Percentiles rank a stretch among this genome's conserved stretches.
These are phyloP conservation scores for Piromyces finnis DNA, from an alignment of 192 early-diverging fungal genomes.

Conservation along the genomic window DNA sequence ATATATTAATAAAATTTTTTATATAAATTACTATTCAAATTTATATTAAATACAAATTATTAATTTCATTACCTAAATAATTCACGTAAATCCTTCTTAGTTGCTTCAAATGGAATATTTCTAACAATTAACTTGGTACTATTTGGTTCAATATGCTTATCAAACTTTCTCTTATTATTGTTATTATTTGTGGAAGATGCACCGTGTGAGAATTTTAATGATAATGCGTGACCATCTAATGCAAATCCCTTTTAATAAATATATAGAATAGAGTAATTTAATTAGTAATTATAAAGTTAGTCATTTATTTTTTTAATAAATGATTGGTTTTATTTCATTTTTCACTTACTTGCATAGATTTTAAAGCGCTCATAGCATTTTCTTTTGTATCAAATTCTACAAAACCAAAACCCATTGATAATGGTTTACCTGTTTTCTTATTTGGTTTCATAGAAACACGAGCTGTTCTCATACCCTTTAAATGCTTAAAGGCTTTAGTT, in stretches of 20 bases:
- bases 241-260: constrained; percentile 28
- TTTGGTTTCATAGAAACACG: constrained; percentile 71
- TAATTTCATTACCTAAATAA: constrained; percentile 47
- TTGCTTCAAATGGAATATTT: constrained; percentile 94
- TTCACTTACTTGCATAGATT: constrained; percentile 55
- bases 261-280: too few relatives aligned
- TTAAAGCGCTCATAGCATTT: constrained; percentile 65
- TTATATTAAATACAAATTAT: too few relatives aligned
- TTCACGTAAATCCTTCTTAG: constrained; percentile 79
- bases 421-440: constrained; percentile 54
- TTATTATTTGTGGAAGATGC: constrained; percentile 19
- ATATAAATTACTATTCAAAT: too few relatives aligned
- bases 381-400: constrained; percentile 72
- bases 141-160: constrained; percentile 34
- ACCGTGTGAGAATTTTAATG: constrained; percentile 78
- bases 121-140: constrained; percentile 79
- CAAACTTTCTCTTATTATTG: constrained; percentile 8
- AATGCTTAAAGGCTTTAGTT: constrained; percentile 44
- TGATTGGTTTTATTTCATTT: neutral
- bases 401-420: constrained; percentile 97
- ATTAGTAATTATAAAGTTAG: too few relatives aligned
- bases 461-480: constrained; percentile 68
- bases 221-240: constrained; percentile 74
- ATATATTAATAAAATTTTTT: too few relatives aligned
- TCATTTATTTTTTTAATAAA: neutral